A percentile compares a stretch with the other conserved stretches of the same genome.
Evolutionary conservation across 2,329 filamentous ascomycete genomes (phyloP).

Genomic region (Ascochyta viciae-villosae): DNA sequence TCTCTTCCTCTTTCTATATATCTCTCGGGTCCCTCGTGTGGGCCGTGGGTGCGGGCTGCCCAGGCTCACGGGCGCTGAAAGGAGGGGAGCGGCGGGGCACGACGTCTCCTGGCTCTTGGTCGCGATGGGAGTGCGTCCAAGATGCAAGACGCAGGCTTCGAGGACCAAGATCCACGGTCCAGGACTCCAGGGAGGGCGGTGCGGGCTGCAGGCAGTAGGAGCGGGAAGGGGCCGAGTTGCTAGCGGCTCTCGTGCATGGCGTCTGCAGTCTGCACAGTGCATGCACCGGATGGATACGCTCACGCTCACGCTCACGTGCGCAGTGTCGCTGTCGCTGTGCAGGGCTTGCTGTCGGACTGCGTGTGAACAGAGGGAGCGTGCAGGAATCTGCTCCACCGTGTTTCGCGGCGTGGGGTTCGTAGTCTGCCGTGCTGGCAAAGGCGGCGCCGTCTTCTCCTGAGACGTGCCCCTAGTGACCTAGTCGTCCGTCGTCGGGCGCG

Average conservation of each 20-base stretch:
- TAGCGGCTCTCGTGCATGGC: slow-evolving; percentile 16
- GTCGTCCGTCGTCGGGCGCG: not conserved
- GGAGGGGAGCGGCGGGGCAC: slow-evolving; percentile 4
- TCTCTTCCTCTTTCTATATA: not conserved
- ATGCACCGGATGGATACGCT: not conserved
- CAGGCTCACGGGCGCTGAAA: slow-evolving; percentile 2
- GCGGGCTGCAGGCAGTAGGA: slow-evolving; percentile 18
- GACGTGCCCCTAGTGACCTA: not conserved
- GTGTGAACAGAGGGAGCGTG: slow-evolving; percentile 17
- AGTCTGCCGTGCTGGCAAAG: not conserved
- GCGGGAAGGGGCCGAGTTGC: slow-evolving; percentile 29
- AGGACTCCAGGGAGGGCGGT: slow-evolving; percentile 20
- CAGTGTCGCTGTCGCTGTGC: too few species aligned
- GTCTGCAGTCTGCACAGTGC: not conserved
- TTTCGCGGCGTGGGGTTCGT: slow-evolving; percentile 12
- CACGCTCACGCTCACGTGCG: not conserved
- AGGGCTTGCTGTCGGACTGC: too few species aligned
- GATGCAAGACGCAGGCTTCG: too few species aligned
- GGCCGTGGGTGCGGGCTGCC: not conserved
- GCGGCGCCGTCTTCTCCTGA: slow-evolving; percentile 17
- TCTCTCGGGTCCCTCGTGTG: not conserved
- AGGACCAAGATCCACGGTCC: too few species aligned
- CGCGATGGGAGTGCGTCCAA: not conserved
- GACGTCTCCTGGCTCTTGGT: slow-evolving; percentile 3
- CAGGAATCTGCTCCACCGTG: slow-evolving; percentile 13